Evolutionary conservation across 2,329 filamentous ascomycete genomes (phyloP), one percentile per base, ranked within the genome.

Genomic region (Diaporthe velutina): DNA sequence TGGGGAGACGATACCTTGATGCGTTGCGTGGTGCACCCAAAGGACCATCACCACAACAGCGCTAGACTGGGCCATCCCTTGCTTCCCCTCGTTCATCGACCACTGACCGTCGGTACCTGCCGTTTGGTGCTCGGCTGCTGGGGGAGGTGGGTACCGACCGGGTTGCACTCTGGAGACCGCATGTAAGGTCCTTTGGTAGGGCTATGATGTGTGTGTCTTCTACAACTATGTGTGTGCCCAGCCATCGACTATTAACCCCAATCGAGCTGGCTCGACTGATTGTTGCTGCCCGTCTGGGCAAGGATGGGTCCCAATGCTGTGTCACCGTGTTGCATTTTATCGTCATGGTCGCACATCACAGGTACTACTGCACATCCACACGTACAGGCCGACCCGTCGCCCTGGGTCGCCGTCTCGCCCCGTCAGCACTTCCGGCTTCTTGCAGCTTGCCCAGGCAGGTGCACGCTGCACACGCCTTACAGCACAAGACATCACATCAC

Each of bases 161-260:
- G 57, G 57, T 64, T 55, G 68, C 45, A 19, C 40, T 71, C 48
- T 54, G 22, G 33, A 68, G 33, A 60, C 68, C 33, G 68, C 57
- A 71, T 71, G 70, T 71, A 71, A 71, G 70, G 70, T 71, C 70
- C 70, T 71, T 71, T 71, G 42, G 70, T 60, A 61, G 55, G 55
- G 42, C 55, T 52, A 50, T 38, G 22, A 28, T 38, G 40, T 28
- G 38, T 48, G 33, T 25, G 19, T 7, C 9, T 13, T 38, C 15
- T 17, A 7, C 8, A 19, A 48, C 30, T 35, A 30, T 7, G 55
- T n/a, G 55, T 38, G 19, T n/a, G 12, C 25, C n/a, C 50, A 52
- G 50, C 55, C 55, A 38, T 38, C n/a, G 13, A n/a, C 58, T 22
- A 38, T n/a, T 28, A 52, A 22, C 30, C 61, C 30, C 42, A 4